phyloP scores from a whole-genome alignment of 176 grass and related monocot genomes.

The Bromus sterilis region DNA sequence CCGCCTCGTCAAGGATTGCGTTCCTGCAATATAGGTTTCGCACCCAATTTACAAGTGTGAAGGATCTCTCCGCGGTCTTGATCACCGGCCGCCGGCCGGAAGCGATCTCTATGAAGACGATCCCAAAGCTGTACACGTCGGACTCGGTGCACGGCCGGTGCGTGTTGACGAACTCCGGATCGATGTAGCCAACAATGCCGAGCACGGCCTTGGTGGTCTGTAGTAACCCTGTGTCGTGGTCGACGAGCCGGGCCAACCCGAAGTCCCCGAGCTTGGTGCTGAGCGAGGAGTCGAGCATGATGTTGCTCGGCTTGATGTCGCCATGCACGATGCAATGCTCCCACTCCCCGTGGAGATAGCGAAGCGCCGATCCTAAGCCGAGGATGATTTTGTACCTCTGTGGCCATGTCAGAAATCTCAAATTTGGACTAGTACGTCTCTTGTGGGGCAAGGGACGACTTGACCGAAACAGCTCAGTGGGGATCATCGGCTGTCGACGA shows the following conservation, averaged over 20 bases:
- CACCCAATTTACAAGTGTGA: too few relatives aligned
- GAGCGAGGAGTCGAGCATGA: not conserved
- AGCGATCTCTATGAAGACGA: constrained; percentile 17
- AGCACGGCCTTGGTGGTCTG: not conserved
- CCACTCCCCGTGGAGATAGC: not conserved
- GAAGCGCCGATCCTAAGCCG: not conserved
- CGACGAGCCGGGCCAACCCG: constrained; percentile 5
- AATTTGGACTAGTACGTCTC: too few relatives aligned
- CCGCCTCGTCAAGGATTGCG: not conserved
- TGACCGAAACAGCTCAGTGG: too few relatives aligned
- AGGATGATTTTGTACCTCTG: not conserved
- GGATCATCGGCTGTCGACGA: too few relatives aligned
- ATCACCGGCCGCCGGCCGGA: not conserved
- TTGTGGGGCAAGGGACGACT: too few relatives aligned
- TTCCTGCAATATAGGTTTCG: too few relatives aligned
- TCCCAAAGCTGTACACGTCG: constrained; percentile 36
- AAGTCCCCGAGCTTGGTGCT: constrained; percentile 21
- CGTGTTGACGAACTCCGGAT: not conserved
- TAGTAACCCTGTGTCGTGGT: too few relatives aligned
- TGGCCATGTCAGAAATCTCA: too few relatives aligned
- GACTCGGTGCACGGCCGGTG: not conserved
- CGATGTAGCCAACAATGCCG: not conserved
- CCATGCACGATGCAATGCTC: not conserved
- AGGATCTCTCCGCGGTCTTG: too few relatives aligned
- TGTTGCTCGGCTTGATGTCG: constrained; percentile 15